A percentile compares a stretch with the other conserved stretches of the same genome.
Evolutionary conservation across 164 flowering plant species (phyloP).

Genomic region (Berberis thunbergii): DNA sequence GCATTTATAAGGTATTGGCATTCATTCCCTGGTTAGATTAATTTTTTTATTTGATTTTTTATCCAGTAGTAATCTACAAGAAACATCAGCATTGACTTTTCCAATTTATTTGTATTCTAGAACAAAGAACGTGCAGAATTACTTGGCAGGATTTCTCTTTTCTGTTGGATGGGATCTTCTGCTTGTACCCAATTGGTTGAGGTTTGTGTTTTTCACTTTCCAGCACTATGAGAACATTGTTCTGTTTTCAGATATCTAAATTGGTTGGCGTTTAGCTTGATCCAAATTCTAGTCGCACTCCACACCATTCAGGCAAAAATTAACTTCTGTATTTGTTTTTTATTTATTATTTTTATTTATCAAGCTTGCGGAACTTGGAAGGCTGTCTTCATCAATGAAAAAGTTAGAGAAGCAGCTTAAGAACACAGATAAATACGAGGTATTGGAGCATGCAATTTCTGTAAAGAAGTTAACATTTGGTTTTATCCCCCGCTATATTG

Average conservation of each 20-base stretch:
- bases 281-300: not conserved
- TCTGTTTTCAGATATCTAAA: not conserved
- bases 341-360: conserved; percentile 3
- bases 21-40: not conserved
- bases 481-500: no score
- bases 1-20: conserved; percentile 73
- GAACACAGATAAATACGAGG: conserved; percentile 45
- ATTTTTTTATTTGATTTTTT: not conserved
- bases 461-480: not conserved
- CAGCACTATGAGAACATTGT: not conserved
- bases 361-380: conserved; percentile 86
- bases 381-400: conserved; percentile 81
- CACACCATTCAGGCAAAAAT: not conserved
- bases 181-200: conserved; percentile 70
- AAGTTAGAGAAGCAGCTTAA: conserved; percentile 74
- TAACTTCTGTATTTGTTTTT: not conserved
- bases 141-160: conserved; percentile 83
- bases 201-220: conserved; percentile 30
- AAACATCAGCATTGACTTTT: not conserved
- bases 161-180: conserved; percentile 94
- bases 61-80: not conserved
- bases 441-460: conserved; percentile 17
- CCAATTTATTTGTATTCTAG: conserved; percentile 21
- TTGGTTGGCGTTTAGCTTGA: not conserved
- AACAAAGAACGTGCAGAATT: conserved; percentile 87